Evolutionary conservation across 495 filamentous ascomycete genomes (phyloP).

Genomic region (Tuber microsphaerosporum): DNA sequence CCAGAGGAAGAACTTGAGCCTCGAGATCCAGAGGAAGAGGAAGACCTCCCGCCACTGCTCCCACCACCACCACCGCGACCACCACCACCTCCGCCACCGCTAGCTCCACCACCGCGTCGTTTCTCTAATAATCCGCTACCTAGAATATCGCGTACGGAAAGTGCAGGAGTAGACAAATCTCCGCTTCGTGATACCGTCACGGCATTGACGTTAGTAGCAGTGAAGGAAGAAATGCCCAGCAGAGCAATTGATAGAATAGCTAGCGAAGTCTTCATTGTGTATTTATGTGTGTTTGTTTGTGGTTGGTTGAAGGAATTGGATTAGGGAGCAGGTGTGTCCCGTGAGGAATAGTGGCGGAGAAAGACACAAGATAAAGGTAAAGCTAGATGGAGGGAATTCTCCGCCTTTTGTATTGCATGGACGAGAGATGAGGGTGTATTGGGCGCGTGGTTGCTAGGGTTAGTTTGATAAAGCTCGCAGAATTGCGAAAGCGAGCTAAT

Average conservation of each 20-base stretch:
- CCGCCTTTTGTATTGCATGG: neutral
- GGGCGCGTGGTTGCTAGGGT: too few relatives aligned
- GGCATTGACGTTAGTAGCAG: neutral
- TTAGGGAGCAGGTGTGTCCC: neutral
- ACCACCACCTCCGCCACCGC: slow-evolving; percentile 19
- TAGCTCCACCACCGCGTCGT: slow-evolving; percentile 27
- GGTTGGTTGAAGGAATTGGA: neutral
- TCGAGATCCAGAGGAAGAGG: neutral
- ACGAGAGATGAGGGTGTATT: too few relatives aligned
- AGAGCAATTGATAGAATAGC: neutral
- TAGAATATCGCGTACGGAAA: neutral
- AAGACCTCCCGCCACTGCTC: neutral
- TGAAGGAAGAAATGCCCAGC: neutral
- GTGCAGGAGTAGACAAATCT: neutral
- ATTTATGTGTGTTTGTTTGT: neutral
- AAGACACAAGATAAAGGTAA: neutral
- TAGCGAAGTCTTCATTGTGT: neutral
- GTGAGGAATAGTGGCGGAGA: neutral
- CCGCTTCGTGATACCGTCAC: neutral
- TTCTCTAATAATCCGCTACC: slow-evolving; percentile 6
- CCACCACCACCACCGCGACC: slow-evolving; percentile 10
- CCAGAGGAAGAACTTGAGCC: neutral
- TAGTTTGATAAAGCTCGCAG: too few relatives aligned
- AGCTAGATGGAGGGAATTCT: neutral
- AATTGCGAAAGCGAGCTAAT: too few relatives aligned